phyloP scores from a whole-genome alignment of 73 alveolate genomes.

The Tetrahymena borealis region DNA sequence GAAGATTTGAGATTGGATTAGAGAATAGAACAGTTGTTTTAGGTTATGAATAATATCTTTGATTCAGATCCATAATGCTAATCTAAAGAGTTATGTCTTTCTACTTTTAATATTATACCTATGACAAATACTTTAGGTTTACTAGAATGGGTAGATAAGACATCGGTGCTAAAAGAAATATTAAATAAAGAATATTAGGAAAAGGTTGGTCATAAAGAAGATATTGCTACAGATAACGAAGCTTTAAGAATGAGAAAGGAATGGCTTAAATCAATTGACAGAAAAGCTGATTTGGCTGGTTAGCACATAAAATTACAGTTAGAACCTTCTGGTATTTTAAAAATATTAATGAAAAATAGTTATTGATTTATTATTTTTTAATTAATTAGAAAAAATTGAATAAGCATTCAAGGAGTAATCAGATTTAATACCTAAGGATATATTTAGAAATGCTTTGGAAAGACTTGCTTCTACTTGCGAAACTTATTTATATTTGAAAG shows the following conservation, averaged over 20 bases:
- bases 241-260: background rate
- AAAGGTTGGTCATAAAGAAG: slow-evolving; percentile 59
- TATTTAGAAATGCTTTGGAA: slow-evolving; percentile 85
- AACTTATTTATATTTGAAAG: slow-evolving; percentile 80
- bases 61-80: slow-evolving; percentile 74
- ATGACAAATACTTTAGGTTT: slow-evolving; percentile 92
- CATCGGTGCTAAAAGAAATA: slow-evolving; percentile 78
- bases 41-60: slow-evolving; percentile 86
- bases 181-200: slow-evolving; percentile 74
- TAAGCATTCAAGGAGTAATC: slow-evolving; percentile 65
- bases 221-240: slow-evolving; percentile 17
- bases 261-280: background rate
- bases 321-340: slow-evolving; percentile 35
- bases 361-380: background rate
- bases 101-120: slow-evolving; percentile 93
- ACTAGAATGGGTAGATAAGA: slow-evolving; percentile 96
- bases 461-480: slow-evolving; percentile 81
- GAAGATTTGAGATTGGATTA: slow-evolving; percentile 96
- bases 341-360: background rate
- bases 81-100: slow-evolving; percentile 64
- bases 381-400: background rate
- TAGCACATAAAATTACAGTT: slow-evolving; percentile 44
- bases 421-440: slow-evolving; percentile 74
- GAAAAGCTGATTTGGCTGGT: background rate
- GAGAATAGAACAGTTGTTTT: slow-evolving; percentile 89